A percentile compares a stretch with the other conserved stretches of the same genome.
Evolutionary conservation across 805 yeast species (phyloP).

Genomic region (Starmerella tilneyi): DNA sequence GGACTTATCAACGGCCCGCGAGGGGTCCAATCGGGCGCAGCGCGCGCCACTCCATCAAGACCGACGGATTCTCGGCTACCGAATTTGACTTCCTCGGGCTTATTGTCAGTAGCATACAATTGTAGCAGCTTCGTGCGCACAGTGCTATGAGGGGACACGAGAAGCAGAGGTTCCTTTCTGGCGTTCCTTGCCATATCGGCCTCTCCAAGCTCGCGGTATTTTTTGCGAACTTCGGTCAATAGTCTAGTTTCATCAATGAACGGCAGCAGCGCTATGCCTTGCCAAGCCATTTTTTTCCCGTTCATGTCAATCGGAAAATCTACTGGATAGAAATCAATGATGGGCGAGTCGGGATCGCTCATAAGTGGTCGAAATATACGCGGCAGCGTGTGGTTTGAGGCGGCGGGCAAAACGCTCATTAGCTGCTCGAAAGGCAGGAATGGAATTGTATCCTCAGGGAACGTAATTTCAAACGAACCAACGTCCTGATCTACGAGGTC

Average conservation of each 20-base stretch:
- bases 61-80: conserved; percentile 27
- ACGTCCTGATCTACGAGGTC: conserved; percentile 54
- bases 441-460: conserved; percentile 56
- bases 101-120: conserved; percentile 35
- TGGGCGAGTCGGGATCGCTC: conserved; percentile 85
- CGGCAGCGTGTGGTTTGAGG: conserved; percentile 77
- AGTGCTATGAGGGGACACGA: conserved; percentile 55
- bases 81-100: conserved; percentile 19
- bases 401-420: conserved; percentile 94
- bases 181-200: conserved; percentile 69
- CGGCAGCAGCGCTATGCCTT: conserved; percentile 84
- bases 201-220: conserved; percentile 49
- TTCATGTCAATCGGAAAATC: conserved; percentile 85
- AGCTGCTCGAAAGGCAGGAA: conserved; percentile 89
- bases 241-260: conserved; percentile 81
- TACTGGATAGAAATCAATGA: conserved; percentile 79
- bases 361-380: conserved; percentile 64
- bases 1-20: conserved; percentile 35
- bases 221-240: conserved; percentile 58
- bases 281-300: conserved; percentile 96
- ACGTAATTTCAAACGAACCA: conserved; percentile 43
- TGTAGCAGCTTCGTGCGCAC: conserved; percentile 36
- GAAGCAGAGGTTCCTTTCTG: conserved; percentile 56
- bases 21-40: conserved; percentile 32
- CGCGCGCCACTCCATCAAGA: conserved; percentile 29